Evolutionary conservation across 23 red algal genomes (phyloP).

Genomic region (Gracilaria gracilis): DNA sequence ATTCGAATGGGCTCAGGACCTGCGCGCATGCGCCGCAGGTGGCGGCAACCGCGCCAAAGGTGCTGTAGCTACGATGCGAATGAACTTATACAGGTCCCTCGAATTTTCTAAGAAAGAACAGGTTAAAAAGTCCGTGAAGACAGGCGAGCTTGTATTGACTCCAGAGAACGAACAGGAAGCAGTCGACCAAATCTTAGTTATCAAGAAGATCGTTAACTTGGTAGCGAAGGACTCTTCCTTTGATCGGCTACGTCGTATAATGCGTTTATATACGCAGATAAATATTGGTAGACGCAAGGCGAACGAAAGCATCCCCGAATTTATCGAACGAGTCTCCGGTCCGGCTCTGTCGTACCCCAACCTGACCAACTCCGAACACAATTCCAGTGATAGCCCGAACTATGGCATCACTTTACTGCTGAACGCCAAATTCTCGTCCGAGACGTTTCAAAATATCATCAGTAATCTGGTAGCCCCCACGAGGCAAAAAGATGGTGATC

Average conservation of each 20-base stretch:
- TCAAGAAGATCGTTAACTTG: conserved; percentile 36
- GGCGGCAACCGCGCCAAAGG: too few species aligned
- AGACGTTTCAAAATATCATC: conserved; percentile 13
- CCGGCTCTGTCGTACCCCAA: conserved; percentile 20
- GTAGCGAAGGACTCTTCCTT: conserved; percentile 28
- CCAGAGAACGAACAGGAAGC: neutral
- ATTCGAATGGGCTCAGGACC: too few species aligned
- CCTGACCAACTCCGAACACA: neutral
- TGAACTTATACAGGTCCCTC: conserved; percentile 2
- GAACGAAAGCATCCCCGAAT: neutral
- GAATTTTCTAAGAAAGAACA: conserved; percentile 42
- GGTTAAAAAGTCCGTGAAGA: conserved; percentile 33
- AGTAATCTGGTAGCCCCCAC: conserved; percentile 3
- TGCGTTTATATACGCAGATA: conserved; percentile 2
- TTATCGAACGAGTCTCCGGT: neutral
- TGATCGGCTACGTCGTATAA: neutral
- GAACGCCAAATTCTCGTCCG: neutral
- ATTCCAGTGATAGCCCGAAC: conserved; percentile 9
- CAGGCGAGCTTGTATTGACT: neutral
- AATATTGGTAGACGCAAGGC: neutral
- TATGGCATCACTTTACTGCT: neutral
- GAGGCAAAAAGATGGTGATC: too few species aligned
- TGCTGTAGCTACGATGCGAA: neutral
- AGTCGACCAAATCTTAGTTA: too few species aligned
- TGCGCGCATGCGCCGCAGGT: too few species aligned